Evolutionary conservation across 2,329 filamentous ascomycete species (phyloP).

Genomic region (Pezicula radicicola): DNA sequence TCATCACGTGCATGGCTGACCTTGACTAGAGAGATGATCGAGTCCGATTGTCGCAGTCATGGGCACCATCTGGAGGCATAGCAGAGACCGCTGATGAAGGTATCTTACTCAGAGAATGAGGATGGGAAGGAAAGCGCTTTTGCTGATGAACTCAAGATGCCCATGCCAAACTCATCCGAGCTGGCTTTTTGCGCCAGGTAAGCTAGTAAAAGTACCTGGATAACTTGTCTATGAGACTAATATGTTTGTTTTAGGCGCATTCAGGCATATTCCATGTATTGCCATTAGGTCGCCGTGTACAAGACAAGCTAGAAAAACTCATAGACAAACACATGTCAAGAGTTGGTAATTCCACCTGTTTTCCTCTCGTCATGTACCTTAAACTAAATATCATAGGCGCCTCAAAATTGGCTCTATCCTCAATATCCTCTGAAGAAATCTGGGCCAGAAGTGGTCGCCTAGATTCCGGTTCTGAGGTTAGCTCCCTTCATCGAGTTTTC

Average conservation of each 20-base stretch:
- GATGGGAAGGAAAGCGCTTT: slow-evolving; percentile 1
- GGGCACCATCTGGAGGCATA: slow-evolving; percentile 74
- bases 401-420: slow-evolving; percentile 78
- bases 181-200: slow-evolving; percentile 72
- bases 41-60: slow-evolving; percentile 68
- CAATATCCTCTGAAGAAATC: slow-evolving; percentile 78
- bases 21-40: slow-evolving; percentile 48
- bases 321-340: slow-evolving; percentile 87
- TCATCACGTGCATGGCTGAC: slow-evolving; percentile 10
- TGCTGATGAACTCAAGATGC: slow-evolving; percentile 45
- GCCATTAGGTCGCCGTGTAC: slow-evolving; percentile 80
- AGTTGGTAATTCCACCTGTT: slow-evolving; percentile 49
- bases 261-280: slow-evolving; percentile 91
- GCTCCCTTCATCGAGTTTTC: slow-evolving; percentile 8
- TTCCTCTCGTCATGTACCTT: slow-evolving; percentile 1
- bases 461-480: slow-evolving; percentile 71
- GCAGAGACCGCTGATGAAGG: slow-evolving; percentile 53
- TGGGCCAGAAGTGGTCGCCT: slow-evolving; percentile 85
- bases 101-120: slow-evolving; percentile 19
- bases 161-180: slow-evolving; percentile 65
- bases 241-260: slow-evolving; percentile 57
- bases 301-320: slow-evolving; percentile 80
- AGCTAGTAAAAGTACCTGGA: slow-evolving; percentile 10
- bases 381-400: slow-evolving; percentile 52
- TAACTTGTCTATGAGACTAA: slow-evolving; percentile 1